Evolutionary conservation across 768 basidiomycete species (phyloP).

Genomic region (Kondoa malvinella): DNA sequence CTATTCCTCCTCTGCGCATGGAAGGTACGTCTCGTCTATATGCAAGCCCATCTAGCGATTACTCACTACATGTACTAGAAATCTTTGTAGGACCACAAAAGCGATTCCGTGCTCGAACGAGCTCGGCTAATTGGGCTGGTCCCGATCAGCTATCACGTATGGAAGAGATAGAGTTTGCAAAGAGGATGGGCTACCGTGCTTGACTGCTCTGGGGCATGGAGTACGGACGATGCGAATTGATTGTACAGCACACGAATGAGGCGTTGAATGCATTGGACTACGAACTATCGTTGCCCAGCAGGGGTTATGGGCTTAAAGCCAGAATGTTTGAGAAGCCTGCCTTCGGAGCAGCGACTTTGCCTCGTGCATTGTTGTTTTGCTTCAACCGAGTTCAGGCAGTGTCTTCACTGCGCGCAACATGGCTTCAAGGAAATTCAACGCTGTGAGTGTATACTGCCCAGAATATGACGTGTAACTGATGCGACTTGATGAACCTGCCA

Average conservation of each 20-base stretch:
- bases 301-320: too few relatives aligned
- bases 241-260: too few relatives aligned
- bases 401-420: not conserved
- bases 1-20: conserved; percentile 69
- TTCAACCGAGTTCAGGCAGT: not conserved
- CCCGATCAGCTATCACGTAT: conserved; percentile 65
- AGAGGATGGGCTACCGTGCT: conserved; percentile 58
- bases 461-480: not conserved
- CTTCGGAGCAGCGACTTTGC: too few relatives aligned
- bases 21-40: conserved; percentile 34
- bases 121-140: conserved; percentile 88
- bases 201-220: too few relatives aligned
- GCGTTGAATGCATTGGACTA: too few relatives aligned
- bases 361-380: not conserved
- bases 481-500: not conserved
- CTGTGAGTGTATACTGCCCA: not conserved
- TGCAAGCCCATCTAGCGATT: not conserved
- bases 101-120: conserved; percentile 77
- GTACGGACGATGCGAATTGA: too few relatives aligned
- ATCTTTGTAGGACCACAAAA: conserved; percentile 57
- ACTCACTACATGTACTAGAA: conserved; percentile 34
- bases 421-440: not conserved
- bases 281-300: too few relatives aligned
- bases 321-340: not conserved
- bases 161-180: conserved; percentile 73